A percentile compares a stretch with the other conserved stretches of the same genome.
Conservation (phyloP, 2,329 filamentous ascomycete genomes). For the Arthrobotrys entomopaga region DNA sequence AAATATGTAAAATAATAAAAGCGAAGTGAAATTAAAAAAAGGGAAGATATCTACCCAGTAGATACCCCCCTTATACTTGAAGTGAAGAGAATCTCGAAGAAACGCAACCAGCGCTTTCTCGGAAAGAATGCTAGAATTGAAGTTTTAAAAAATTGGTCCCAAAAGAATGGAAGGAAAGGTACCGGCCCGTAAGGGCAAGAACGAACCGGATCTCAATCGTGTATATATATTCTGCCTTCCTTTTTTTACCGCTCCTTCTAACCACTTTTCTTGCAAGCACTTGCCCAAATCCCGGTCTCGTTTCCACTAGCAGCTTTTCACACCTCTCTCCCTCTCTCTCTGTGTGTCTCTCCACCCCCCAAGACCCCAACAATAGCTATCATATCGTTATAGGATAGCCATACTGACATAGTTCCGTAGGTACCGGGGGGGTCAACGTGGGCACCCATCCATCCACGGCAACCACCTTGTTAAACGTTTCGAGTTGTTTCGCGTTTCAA, state of each 20-base stretch:
- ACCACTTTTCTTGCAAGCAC: neutral
- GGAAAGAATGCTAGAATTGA: conserved; percentile 4
- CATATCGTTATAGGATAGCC: no score
- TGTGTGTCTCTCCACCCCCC: neutral
- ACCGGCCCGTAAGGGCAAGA: conserved; percentile 26
- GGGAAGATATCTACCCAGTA: conserved; percentile 1
- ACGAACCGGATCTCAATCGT: neutral
- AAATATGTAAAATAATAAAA: conserved; percentile 4
- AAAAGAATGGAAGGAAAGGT: conserved; percentile 21
- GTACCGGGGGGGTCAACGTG: no score
- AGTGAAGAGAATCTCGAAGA: conserved; percentile 10
- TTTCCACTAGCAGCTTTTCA: neutral
- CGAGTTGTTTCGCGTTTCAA: conserved; percentile 52
- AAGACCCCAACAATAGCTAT: no score
- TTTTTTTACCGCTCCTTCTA: neutral
- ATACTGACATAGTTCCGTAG: no score
- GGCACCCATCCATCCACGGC: neutral
- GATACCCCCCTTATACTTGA: neutral
- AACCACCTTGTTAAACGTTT: conserved; percentile 41
- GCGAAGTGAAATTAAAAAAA: neutral
- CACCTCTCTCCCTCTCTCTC: neutral
- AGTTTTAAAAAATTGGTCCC: conserved; percentile 1
- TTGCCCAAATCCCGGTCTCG: neutral
- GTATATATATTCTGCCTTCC: conserved; percentile 10
- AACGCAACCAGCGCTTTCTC: neutral